Evolutionary conservation across 2,329 filamentous ascomycete species (phyloP), one percentile per base, ranked within the genome.

Genomic region (Verticillium tricorpus): DNA sequence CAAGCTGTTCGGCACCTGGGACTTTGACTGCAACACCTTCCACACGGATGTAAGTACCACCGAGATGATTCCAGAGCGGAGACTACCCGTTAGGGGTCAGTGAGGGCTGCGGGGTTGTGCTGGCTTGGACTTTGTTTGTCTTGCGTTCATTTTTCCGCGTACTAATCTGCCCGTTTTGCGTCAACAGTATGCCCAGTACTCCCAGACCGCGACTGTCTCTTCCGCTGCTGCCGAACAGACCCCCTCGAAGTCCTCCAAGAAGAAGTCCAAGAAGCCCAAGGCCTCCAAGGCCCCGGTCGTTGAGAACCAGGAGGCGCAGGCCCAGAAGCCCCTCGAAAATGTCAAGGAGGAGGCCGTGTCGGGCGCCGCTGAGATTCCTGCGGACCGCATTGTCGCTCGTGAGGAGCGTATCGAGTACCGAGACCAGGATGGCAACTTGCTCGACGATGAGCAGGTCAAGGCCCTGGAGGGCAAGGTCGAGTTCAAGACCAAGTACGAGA

Each of bases 11-110:
- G 81, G 84, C 62, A 89, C 87, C 1, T 99, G 95, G 95, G 95
- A 99, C 74, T 99, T 94, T 85, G 95, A 99, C 76, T 99, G 95
- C 85, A 97, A 96, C 76, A 93, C 86, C 63, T 99, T 99, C 81
- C 82, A 89, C 69, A 88, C 89, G 67, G 88, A 87, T 73, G 93
- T 97, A 88, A 91, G 91, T 89, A 59, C 59, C 60, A 65, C 69
- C 60, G 70, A 72, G 64, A 64, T 69, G 55, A 71, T 79, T 57
- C 78, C 77, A 57, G 61, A 74, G 67, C 74, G 72, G 65, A 66
- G 72, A 64, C 66, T 76, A 60, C 73, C 74, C 32, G 65, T 69
- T 54, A 69, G 70, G 61, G 66, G 35, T 7, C 39, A 34, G 11
- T 57, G 64, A n/a, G 39, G 61, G 45, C 45, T 9, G 8, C 7